These are phyloP conservation scores for Phalaenopsis aphrodite DNA, from an alignment of 106 monocot species.

Conservation along the genomic window DNA sequence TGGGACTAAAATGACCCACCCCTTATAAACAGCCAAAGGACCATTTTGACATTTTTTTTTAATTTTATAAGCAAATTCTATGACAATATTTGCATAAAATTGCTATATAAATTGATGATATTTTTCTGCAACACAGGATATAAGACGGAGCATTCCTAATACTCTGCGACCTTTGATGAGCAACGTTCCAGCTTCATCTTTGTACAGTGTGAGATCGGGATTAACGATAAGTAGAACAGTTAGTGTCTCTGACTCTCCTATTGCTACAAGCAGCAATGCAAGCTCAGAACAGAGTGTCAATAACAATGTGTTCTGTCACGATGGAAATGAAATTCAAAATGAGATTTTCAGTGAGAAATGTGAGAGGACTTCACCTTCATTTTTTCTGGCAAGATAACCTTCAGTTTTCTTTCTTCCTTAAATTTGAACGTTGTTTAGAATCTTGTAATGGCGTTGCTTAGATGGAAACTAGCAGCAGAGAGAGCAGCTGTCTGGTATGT, in stretches of 20 bases:
- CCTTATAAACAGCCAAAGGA: no score
- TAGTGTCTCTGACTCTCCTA: slow-evolving; percentile 54
- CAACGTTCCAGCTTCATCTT: slow-evolving; percentile 74
- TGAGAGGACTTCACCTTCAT: slow-evolving; percentile 10
- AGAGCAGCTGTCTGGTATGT: not conserved
- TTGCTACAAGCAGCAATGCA: slow-evolving; percentile 71
- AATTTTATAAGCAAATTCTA: not conserved
- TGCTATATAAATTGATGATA: not conserved
- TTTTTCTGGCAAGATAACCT: not conserved
- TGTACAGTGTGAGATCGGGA: slow-evolving; percentile 70
- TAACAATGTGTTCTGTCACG: slow-evolving; percentile 25
- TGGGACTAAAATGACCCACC: no score
- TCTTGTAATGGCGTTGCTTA: not conserved
- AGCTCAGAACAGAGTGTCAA: slow-evolving; percentile 65
- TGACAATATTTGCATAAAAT: not conserved
- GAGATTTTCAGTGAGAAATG: slow-evolving; percentile 30
- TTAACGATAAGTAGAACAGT: slow-evolving; percentile 28
- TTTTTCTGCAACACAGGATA: slow-evolving; percentile 27
- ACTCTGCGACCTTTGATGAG: slow-evolving; percentile 61
- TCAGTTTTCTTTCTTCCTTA: not conserved
- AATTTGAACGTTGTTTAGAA: not conserved
- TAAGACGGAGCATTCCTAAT: slow-evolving; percentile 58
- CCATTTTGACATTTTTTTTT: no score
- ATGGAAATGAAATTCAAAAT: slow-evolving; percentile 41
- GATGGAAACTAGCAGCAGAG: slow-evolving; percentile 1